Conservation (phyloP, 495 filamentous ascomycete species). For the Neurospora tetrasperma region DNA sequence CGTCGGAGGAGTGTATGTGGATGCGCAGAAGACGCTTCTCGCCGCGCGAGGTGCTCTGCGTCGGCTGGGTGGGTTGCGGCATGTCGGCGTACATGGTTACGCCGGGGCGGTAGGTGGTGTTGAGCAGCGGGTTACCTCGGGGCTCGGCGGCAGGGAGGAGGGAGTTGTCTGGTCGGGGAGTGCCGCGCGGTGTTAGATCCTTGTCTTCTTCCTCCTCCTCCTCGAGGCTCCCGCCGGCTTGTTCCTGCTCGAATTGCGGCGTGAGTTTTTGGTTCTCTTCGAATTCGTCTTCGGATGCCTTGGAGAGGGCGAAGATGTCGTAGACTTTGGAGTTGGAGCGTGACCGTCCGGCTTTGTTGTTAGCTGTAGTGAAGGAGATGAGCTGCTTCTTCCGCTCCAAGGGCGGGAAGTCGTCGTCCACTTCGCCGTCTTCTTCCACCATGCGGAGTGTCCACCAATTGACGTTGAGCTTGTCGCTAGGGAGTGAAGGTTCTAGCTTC, state of each 20-base stretch:
- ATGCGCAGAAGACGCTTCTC: slow-evolving; percentile 72
- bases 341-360: slow-evolving; percentile 59
- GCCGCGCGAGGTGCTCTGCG: slow-evolving; percentile 40
- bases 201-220: slow-evolving; percentile 25
- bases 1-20: slow-evolving; percentile 68
- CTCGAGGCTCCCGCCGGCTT: slow-evolving; percentile 29
- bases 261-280: slow-evolving; percentile 67
- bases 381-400: slow-evolving; percentile 70
- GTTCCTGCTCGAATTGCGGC: slow-evolving; percentile 55
- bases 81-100: slow-evolving; percentile 51
- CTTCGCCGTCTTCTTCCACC: slow-evolving; percentile 79
- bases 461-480: slow-evolving; percentile 62
- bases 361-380: slow-evolving; percentile 80
- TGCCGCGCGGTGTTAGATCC: slow-evolving; percentile 30
- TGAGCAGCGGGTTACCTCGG: slow-evolving; percentile 50
- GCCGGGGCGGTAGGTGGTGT: slow-evolving; percentile 45
- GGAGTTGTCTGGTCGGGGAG: slow-evolving; percentile 32
- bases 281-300: slow-evolving; percentile 67
- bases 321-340: slow-evolving; percentile 73
- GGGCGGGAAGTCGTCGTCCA: slow-evolving; percentile 91
- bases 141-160: slow-evolving; percentile 20
- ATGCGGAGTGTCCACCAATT: slow-evolving; percentile 90
- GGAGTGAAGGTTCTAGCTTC: slow-evolving; percentile 59
- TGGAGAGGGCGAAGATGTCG: slow-evolving; percentile 86
- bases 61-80: slow-evolving; percentile 51